Percentiles rank a stretch among this genome's conserved stretches.
Evolutionary conservation across 2,329 filamentous ascomycete genomes (phyloP).

Genomic region (Monilinia fructicola): DNA sequence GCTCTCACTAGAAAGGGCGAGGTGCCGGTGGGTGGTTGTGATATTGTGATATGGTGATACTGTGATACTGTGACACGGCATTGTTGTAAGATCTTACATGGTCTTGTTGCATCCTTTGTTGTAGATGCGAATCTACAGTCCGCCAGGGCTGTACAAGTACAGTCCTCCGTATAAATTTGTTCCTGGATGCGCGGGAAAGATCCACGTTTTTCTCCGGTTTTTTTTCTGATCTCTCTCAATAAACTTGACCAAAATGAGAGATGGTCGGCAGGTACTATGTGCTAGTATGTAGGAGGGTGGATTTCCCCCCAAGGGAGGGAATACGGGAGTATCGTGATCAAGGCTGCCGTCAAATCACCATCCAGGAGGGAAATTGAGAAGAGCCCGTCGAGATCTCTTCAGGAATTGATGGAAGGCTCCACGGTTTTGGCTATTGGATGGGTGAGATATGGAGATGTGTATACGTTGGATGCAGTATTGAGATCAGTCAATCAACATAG

Average conservation of each 20-base stretch:
- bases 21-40: background rate
- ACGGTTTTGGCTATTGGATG: no score
- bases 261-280: no score
- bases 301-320: background rate
- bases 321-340: background rate
- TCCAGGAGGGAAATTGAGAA: no score
- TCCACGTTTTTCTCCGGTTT: constrained; percentile 11
- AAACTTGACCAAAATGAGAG: background rate
- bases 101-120: background rate
- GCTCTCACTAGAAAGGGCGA: constrained; percentile 6
- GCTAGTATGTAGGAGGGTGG: background rate
- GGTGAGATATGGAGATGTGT: no score
- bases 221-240: constrained; percentile 13
- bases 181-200: background rate
- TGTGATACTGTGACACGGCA: background rate
- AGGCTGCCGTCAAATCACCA: background rate
- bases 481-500: no score
- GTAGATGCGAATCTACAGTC: constrained; percentile 6
- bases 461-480: no score
- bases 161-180: background rate
- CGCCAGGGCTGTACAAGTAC: no score
- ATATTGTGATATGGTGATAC: no score
- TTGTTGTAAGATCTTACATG: background rate
- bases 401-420: no score
- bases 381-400: no score